phyloP scores from a whole-genome alignment of 495 filamentous ascomycete species.

The Pyronema omphalodes region DNA sequence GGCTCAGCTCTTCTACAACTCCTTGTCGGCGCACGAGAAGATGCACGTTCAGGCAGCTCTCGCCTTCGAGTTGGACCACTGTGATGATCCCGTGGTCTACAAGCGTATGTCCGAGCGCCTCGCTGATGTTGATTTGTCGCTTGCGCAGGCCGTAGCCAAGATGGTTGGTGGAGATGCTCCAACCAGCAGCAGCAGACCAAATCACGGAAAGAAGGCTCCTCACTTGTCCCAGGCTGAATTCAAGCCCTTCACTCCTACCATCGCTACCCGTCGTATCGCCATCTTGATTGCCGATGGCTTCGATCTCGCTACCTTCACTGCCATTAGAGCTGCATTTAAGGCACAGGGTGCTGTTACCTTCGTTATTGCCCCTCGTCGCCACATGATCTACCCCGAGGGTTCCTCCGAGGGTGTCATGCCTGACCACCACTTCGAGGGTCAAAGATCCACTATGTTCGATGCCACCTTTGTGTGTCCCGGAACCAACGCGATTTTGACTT shows the following conservation, averaged over 20 bases:
- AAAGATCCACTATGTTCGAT: constrained; percentile 76
- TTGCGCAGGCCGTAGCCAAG: constrained; percentile 51
- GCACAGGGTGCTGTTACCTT: constrained; percentile 48
- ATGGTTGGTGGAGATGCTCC: constrained; percentile 49
- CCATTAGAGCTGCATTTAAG: constrained; percentile 41
- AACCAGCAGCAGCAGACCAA: constrained; percentile 28
- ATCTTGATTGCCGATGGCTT: constrained; percentile 72
- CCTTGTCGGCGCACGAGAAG: constrained; percentile 50
- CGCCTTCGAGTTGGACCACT: constrained; percentile 74
- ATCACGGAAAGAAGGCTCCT: constrained; percentile 46
- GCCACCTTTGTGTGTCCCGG: constrained; percentile 66
- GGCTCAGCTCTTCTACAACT: constrained; percentile 69
- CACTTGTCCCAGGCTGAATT: constrained; percentile 53
- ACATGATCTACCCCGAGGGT: constrained; percentile 37
- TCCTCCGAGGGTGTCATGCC: constrained; percentile 40
- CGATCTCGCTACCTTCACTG: constrained; percentile 44
- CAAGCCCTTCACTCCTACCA: constrained; percentile 41
- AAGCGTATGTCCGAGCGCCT: constrained; percentile 51
- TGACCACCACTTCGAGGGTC: constrained; percentile 65
- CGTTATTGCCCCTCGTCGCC: constrained; percentile 47
- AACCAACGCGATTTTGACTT: constrained; percentile 39
- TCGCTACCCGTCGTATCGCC: constrained; percentile 52
- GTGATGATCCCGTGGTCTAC: constrained; percentile 70
- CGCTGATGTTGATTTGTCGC: constrained; percentile 49
- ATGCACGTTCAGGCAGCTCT: constrained; percentile 50